Conservation (phyloP, 805 yeast species). For the Candida ovalis region DNA sequence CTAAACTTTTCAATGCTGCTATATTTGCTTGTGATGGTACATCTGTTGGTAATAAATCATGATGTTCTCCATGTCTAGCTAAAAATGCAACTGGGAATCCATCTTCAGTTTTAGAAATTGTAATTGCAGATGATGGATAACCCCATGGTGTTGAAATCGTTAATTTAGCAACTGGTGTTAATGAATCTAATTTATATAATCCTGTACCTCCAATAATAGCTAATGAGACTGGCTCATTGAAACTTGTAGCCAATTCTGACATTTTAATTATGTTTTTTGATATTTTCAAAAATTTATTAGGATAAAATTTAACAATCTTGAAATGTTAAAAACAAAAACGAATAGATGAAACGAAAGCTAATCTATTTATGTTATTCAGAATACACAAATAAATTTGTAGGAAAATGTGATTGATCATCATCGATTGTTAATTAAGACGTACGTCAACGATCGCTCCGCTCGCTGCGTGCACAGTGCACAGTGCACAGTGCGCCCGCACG, state of each 20-base stretch:
- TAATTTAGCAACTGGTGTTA: slow-evolving; percentile 81
- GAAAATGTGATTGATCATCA: too few species aligned
- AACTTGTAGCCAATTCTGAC: slow-evolving; percentile 28
- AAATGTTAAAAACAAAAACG: neutral
- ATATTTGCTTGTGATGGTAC: slow-evolving; percentile 94
- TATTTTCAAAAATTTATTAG: neutral
- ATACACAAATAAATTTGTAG: too few species aligned
- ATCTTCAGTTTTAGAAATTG: slow-evolving; percentile 69
- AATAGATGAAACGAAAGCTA: neutral
- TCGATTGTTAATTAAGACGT: too few species aligned
- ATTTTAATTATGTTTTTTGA: neutral
- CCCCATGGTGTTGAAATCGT: slow-evolving; percentile 97
- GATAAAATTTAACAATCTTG: neutral
- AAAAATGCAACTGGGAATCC: slow-evolving; percentile 91
- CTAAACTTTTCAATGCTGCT: slow-evolving; percentile 86
- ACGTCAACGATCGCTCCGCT: too few species aligned
- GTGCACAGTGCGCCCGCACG: too few species aligned
- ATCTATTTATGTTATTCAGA: neutral
- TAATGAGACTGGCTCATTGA: slow-evolving; percentile 64
- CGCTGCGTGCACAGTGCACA: too few species aligned
- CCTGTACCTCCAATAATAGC: slow-evolving; percentile 99
- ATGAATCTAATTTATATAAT: slow-evolving; percentile 77
- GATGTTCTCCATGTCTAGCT: slow-evolving; percentile 91
- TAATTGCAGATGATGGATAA: slow-evolving; percentile 87
- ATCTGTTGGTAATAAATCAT: slow-evolving; percentile 83